These are phyloP conservation scores for Paraurostyla sp. DNA, from an alignment of 73 alveolate genomes.

Conservation along the genomic window DNA sequence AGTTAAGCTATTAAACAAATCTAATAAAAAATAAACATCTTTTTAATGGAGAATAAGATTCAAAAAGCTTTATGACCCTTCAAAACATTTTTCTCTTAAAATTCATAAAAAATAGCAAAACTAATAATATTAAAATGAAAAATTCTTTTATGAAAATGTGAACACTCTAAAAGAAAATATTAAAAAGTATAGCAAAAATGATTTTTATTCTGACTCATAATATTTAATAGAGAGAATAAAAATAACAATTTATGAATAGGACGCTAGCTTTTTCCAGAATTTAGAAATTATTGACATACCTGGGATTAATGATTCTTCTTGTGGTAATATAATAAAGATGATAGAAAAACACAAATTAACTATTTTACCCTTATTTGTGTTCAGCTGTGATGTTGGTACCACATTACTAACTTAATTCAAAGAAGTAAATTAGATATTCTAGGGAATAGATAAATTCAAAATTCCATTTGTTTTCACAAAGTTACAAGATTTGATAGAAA, in stretches of 20 bases:
- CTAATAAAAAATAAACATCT: background rate
- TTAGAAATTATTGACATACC: background rate
- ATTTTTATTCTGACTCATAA: background rate
- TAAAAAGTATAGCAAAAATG: background rate
- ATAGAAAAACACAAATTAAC: background rate
- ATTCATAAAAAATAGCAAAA: background rate
- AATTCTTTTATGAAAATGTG: background rate
- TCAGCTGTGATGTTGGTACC: background rate
- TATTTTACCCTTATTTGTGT: background rate
- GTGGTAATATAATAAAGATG: background rate
- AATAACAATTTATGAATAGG: background rate
- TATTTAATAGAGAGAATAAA: background rate
- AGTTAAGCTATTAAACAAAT: background rate
- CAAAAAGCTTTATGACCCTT: background rate
- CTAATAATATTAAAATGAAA: no score
- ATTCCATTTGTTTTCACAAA: background rate
- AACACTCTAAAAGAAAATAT: no score
- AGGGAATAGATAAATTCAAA: background rate
- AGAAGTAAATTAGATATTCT: background rate
- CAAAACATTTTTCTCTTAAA: background rate
- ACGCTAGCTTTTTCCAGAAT: background rate
- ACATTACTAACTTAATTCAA: background rate
- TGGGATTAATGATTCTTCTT: background rate
- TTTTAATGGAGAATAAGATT: background rate
- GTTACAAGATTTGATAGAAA: no score